Percentiles rank a stretch among this genome's conserved stretches.
phyloP scores from a whole-genome alignment of 352 stramenopile species.

The Phytopythium kandeliae region DNA sequence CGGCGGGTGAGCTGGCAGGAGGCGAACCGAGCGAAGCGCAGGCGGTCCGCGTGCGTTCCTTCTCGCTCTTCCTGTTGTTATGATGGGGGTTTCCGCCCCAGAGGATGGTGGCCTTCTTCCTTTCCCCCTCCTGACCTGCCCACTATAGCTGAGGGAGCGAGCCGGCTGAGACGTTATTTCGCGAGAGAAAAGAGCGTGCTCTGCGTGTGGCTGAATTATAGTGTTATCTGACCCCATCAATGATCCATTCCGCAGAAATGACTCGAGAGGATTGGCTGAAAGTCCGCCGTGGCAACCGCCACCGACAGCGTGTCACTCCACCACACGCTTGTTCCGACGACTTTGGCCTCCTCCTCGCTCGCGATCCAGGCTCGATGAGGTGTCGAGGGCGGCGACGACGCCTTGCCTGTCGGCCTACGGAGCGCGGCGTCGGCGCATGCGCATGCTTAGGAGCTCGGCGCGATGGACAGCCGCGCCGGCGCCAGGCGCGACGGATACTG shows the following conservation, averaged over 20 bases:
- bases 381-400: too few species aligned
- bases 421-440: too few species aligned
- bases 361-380: too few species aligned
- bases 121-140: not conserved
- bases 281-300: not conserved
- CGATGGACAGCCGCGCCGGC: too few species aligned
- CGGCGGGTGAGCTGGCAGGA: too few species aligned
- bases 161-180: not conserved
- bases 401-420: too few species aligned
- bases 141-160: not conserved
- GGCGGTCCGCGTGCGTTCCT: not conserved
- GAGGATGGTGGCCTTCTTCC: conserved; percentile 2
- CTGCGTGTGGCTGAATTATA: not conserved
- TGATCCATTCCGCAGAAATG: not conserved
- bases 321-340: too few species aligned
- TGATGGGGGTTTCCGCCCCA: conserved; percentile 5
- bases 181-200: too few species aligned
- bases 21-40: not conserved
- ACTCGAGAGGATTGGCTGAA: not conserved
- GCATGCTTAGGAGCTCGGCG: too few species aligned
- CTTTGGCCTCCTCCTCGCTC: too few species aligned
- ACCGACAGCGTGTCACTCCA: conserved; percentile 1
- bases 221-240: not conserved
- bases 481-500: too few species aligned
- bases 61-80: conserved; percentile 5